Evolutionary conservation across 768 basidiomycete species (phyloP).

Genomic region (Lactarius sp.): DNA sequence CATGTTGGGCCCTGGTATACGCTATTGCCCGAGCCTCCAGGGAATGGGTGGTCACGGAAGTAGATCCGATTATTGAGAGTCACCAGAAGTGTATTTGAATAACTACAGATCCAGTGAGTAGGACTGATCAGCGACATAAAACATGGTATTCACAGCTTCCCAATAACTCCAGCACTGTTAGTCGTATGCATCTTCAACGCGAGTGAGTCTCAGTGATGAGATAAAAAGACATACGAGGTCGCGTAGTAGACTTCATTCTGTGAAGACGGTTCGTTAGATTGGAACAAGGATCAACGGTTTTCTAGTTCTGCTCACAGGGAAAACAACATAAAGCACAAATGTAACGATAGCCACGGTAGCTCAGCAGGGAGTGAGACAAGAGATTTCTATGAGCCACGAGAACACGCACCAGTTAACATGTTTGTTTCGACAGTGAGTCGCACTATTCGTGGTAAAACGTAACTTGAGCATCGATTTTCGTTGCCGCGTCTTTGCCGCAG

Average conservation of each 20-base stretch:
- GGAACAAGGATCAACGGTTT: neutral
- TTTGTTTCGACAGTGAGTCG: constrained; percentile 31
- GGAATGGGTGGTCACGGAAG: constrained; percentile 9
- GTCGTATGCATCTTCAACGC: neutral
- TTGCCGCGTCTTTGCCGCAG: neutral
- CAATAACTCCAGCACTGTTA: constrained; percentile 24
- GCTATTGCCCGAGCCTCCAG: neutral
- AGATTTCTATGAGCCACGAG: no score
- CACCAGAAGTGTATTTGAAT: constrained; percentile 29
- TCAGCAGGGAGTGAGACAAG: no score
- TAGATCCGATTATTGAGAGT: constrained; percentile 24
- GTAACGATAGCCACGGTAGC: neutral
- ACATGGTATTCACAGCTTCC: constrained; percentile 14
- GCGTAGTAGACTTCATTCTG: constrained; percentile 10
- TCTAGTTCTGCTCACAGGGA: neutral
- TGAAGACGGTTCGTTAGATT: neutral
- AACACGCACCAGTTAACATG: neutral
- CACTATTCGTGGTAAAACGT: constrained; percentile 27
- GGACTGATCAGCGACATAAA: neutral
- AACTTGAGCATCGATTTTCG: constrained; percentile 3
- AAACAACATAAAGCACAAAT: constrained; percentile 6
- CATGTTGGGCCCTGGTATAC: neutral
- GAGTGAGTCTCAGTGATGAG: no score
- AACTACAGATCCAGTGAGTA: neutral
- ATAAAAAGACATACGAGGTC: neutral